Evolutionary conservation across 305 asterid genomes (phyloP), one percentile per base, ranked within the genome.

Genomic region (Fraxinus sp.): DNA sequence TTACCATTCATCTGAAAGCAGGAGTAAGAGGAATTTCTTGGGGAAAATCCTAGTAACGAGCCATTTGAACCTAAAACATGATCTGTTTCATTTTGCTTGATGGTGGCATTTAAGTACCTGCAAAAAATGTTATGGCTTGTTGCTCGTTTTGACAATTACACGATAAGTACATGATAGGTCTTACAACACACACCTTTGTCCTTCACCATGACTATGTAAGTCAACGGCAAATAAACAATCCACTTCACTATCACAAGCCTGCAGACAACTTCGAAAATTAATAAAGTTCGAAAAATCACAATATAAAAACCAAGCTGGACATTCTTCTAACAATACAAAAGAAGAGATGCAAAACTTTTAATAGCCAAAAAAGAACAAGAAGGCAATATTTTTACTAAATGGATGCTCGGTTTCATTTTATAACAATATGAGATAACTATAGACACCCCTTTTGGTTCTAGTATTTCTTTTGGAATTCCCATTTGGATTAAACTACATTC

Each of bases 161-260:
- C 59, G 24, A 13, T 28, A 46, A 35, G 35, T 35, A 72, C 33
- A 14, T 8, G 32, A 76, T 39, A 68, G 75, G 76, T 57, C 55
- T 5, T 7, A 82, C 9, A 33, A 80, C 39, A 80, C 81, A 57
- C 86, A 94, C 98, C 95, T 90, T 81, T 90, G 93, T 81, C 98
- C 98, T 18, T 90, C 94, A 73, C 95, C 98, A 22, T 92, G 95
- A 81, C 98, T 94, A 80, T 94, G 98, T 91, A 92, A 82, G 88
- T 94, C 98, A 79, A 94, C 91, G 33, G 91, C 86, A 84, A 90
- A 89, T 74, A 94, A 85, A 52, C 96, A 96, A 77, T 94, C 94
- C 71, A 90, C 96, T 83, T 90, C 94, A 55, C 81, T 80, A 83
- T 92, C 94, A 79, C 98, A 92, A 41, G 96, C 98, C 98, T 94